A percentile compares a stretch with the other conserved stretches of the same genome.
These are phyloP conservation scores for Darksidea phi DNA, from an alignment of 495 filamentous ascomycete genomes.

Conservation along the genomic window DNA sequence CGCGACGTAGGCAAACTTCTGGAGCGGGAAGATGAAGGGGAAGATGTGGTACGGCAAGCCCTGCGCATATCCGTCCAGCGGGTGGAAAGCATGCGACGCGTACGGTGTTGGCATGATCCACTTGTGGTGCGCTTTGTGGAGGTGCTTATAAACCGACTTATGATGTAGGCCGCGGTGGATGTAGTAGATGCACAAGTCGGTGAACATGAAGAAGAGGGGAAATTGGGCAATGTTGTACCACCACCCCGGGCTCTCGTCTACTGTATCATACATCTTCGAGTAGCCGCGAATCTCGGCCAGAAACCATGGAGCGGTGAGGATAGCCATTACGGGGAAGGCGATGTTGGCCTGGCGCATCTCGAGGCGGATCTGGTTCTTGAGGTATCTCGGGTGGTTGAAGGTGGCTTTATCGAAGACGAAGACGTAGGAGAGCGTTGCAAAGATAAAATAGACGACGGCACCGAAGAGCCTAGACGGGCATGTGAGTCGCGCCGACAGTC, in stretches of 20 bases:
- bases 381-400: conserved; percentile 88
- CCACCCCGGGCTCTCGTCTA: conserved; percentile 66
- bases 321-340: conserved; percentile 78
- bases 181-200: conserved; percentile 91
- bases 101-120: conserved; percentile 99
- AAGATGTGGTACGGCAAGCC: conserved; percentile 91
- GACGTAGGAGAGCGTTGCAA: conserved; percentile 77
- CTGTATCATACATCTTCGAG: conserved; percentile 79
- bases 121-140: conserved; percentile 98
- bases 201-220: conserved; percentile 88
- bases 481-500: conserved; percentile 29
- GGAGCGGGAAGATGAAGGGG: conserved; percentile 88
- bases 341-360: conserved; percentile 78
- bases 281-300: conserved; percentile 80
- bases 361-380: conserved; percentile 85
- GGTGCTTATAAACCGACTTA: conserved; percentile 74
- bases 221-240: conserved; percentile 85
- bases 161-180: conserved; percentile 91
- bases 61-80: conserved; percentile 89
- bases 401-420: conserved; percentile 94
- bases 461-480: conserved; percentile 72
- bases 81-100: conserved; percentile 92
- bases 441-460: conserved; percentile 77
- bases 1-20: conserved; percentile 82
- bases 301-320: conserved; percentile 82